Base-by-base conservation (phyloP, 176 grass and related monocot species). In the Ampelocalamus luodianensis region DNA sequence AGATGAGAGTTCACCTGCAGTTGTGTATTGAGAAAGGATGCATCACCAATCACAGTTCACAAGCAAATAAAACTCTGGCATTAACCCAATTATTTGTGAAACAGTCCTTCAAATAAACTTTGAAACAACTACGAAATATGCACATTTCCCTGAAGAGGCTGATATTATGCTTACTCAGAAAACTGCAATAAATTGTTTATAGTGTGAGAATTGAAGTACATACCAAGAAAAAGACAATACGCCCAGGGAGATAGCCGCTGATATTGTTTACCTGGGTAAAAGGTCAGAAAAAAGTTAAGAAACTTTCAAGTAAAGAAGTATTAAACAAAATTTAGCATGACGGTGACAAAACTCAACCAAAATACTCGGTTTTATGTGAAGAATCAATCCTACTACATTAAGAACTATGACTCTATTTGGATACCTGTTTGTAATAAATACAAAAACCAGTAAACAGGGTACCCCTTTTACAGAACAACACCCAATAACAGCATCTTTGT, bases 211-310 rank as follows among this genome's bases (percentile, higher is more conserved):
- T 65, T 50, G 42, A 88, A 58, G 48, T 80, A 68, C 85, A 40
- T 98, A 98, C 96, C 93, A 98, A 89, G 89, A 98, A 98, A 74
- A 98, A 98, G 77, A 98, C 93, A 71, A 98, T 98, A 83, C 96
- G 78, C 40, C 93, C 96, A 87, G 96, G 96, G 79, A 98, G 96
- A 92, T 95, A 98, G 74, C 96, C 96, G 14, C 96, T 90, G 54
- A 98, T 98, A 77, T 98, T 98, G 82, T 98, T 98, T 36, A 98
- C 93, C 96, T 98, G 92, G 49, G 79, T 81, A 90, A 38, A 68
- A 69, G 49, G 38, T 79, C 38, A 87, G 55, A 61, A 40, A 62
- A 73, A 84, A 53, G 55, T 62, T 37, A 50, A 29, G 62, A 69
- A 48, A 85, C 44, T 76, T 83, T 48, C 66, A 39, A 55, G 72